Evolutionary conservation across 1,284 basidiomycete genomes (phyloP).

Genomic region (Anthracocystis setariae): DNA sequence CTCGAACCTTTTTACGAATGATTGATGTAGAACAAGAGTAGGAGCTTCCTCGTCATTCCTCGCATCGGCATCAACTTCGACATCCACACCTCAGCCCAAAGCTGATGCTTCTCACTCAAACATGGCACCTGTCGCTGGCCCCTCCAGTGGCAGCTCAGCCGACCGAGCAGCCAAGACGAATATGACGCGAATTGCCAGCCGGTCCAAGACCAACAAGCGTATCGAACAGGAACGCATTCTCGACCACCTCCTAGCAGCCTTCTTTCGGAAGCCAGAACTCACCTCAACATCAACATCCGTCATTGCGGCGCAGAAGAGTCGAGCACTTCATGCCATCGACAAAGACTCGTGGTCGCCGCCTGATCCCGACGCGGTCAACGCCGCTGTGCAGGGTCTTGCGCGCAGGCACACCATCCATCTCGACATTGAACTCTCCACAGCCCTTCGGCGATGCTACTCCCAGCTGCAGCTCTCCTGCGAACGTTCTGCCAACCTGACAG

Average conservation of each 20-base stretch:
- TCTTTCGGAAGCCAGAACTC: conserved; percentile 4
- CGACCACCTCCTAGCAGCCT: conserved; percentile 21
- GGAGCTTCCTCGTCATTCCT: not conserved
- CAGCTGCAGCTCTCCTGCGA: conserved; percentile 24
- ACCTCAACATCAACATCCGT: not conserved
- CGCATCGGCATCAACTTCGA: not conserved
- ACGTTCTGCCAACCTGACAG: conserved; percentile 17
- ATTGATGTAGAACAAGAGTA: not conserved
- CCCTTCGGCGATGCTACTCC: conserved; percentile 26
- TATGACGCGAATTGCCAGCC: conserved; percentile 10
- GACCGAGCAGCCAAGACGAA: conserved; percentile 6
- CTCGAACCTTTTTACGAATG: not conserved
- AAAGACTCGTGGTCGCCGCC: conserved; percentile 44
- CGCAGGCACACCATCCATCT: conserved; percentile 45
- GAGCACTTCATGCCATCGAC: conserved; percentile 18
- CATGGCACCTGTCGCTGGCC: conserved; percentile 24
- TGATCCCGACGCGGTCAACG: conserved; percentile 23
- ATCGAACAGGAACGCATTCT: conserved; percentile 40
- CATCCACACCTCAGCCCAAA: not conserved
- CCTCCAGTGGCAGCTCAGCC: conserved; percentile 8
- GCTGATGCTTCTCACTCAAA: not conserved
- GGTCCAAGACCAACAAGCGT: conserved; percentile 32
- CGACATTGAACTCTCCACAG: conserved; percentile 33
- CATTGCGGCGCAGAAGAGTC: conserved; percentile 19
- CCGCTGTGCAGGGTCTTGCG: conserved; percentile 36